These are phyloP conservation scores for Betula pendula DNA, from an alignment of 306 rosid species.

Conservation along the genomic window DNA sequence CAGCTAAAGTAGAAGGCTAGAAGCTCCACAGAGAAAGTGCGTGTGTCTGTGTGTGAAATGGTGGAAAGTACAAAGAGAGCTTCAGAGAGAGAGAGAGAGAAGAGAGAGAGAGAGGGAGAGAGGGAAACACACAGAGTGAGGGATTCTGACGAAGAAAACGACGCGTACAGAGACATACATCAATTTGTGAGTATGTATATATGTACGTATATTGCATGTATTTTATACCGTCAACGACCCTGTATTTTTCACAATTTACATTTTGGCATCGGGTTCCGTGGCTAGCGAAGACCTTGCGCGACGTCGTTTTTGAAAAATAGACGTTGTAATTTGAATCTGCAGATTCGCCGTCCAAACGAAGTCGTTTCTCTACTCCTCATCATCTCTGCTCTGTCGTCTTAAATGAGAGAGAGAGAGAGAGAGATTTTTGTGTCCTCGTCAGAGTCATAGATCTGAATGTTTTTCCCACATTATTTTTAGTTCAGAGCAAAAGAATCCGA, in stretches of 20 bases:
- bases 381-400: too few species aligned
- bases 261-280: too few species aligned
- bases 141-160: conserved; percentile 38
- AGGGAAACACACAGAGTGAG: neutral
- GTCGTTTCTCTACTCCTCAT: too few species aligned
- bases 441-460: conserved; percentile 1
- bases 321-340: conserved; percentile 4
- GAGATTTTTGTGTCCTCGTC: too few species aligned
- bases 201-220: neutral
- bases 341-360: too few species aligned
- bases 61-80: conserved; percentile 32
- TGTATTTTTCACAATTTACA: neutral
- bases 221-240: conserved; percentile 35
- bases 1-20: neutral
- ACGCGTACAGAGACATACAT: conserved; percentile 16
- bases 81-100: neutral
- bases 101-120: neutral
- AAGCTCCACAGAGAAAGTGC: neutral
- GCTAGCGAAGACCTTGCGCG: too few species aligned
- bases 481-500: conserved; percentile 38
- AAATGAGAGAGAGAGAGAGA: too few species aligned
- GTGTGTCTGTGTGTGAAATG: conserved; percentile 30
- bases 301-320: neutral
- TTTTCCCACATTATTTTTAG: neutral
- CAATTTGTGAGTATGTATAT: neutral